A percentile compares a stretch with the other conserved stretches of the same genome.
Evolutionary conservation across 306 rosid genomes (phyloP).

Genomic region (Herpetospermum pedunculosum): DNA sequence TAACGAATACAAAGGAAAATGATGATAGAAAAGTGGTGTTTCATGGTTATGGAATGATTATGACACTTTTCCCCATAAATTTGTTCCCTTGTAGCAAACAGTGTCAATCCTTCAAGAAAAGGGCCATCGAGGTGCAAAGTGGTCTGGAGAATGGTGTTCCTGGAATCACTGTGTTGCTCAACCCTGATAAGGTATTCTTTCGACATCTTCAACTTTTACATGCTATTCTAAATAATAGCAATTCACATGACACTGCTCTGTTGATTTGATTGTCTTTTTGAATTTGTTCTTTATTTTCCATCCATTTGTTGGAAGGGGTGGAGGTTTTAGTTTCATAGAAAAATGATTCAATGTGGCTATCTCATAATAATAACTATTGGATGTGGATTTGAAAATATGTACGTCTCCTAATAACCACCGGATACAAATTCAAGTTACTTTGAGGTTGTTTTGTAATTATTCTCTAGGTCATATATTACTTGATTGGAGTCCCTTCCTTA

Average conservation of each 20-base stretch:
- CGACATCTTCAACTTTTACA: background rate
- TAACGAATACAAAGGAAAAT: background rate
- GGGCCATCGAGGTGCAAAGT: slow-evolving; percentile 49
- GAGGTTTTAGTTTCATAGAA: background rate
- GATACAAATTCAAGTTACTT: too few species aligned
- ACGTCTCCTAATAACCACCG: too few species aligned
- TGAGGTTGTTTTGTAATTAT: too few species aligned
- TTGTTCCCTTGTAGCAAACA: slow-evolving; percentile 42
- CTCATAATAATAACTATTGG: too few species aligned
- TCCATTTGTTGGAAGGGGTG: background rate
- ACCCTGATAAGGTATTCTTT: slow-evolving; percentile 58
- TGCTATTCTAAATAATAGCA: background rate
- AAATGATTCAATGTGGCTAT: too few species aligned
- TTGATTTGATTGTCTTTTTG: background rate
- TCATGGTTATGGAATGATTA: background rate
- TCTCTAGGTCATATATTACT: too few species aligned
- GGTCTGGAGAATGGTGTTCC: slow-evolving; percentile 35
- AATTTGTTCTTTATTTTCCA: background rate
- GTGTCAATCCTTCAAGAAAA: slow-evolving; percentile 46
- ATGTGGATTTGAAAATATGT: too few species aligned
- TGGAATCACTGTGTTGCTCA: slow-evolving; percentile 45
- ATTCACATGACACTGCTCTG: background rate
- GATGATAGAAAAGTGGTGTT: background rate
- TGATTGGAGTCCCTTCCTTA: too few species aligned
- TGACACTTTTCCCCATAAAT: background rate